Base-by-base conservation (phyloP, 768 basidiomycete genomes). In the Kockovaella imperatae region DNA sequence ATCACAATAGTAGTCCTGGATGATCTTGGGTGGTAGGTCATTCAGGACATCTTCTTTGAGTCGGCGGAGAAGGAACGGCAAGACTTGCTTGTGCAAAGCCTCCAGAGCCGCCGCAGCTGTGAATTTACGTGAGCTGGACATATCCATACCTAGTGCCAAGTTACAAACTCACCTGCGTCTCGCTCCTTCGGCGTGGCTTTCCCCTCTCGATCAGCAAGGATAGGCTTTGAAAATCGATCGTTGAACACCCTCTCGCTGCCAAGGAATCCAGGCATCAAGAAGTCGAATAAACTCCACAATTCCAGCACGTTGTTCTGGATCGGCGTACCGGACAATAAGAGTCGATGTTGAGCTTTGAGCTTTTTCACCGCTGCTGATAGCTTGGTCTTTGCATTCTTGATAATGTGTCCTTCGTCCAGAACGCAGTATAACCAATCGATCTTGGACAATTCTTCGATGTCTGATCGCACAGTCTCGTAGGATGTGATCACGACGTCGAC, bases 301-400 rank as follows among this genome's bases (percentile, higher is more conserved):
- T 99, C 95, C 41, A 99, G 76, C 2, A 99, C 90, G 67, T 99
- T 97, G 69, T 99, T 99, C 73, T 99, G 95, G 49, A 99, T 97
- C 0, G 95, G 95, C 5, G 95, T 99, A 30, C 95, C 95, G 0
- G 90, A 95, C 2, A 99, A 76, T 63, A 99, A 86, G 18, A 99
- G 76, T 20, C 95, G 83, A 72, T 99, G 95, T 49, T 90, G 83
- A 0, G 93, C 87, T 46, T 79, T 80, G 36, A 97, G 78, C 49
- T 77, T 79, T 71, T 99, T 99, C 61, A 97, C 87, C 1, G 95
- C 90, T 69, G 90, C 89, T 0, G 93, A 90, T 31, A 99, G 78
- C 71, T 97, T 97, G 20, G 95, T 96, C 74, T 93, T 96, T 30
- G 88, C 85, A 66, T 97, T 99, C 77, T 96, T 97, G 74, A 99